Percentiles rank a stretch among this genome's conserved stretches.
These are phyloP conservation scores for Coemansia reversa DNA, from an alignment of 192 early-diverging fungal species.

Conservation along the genomic window DNA sequence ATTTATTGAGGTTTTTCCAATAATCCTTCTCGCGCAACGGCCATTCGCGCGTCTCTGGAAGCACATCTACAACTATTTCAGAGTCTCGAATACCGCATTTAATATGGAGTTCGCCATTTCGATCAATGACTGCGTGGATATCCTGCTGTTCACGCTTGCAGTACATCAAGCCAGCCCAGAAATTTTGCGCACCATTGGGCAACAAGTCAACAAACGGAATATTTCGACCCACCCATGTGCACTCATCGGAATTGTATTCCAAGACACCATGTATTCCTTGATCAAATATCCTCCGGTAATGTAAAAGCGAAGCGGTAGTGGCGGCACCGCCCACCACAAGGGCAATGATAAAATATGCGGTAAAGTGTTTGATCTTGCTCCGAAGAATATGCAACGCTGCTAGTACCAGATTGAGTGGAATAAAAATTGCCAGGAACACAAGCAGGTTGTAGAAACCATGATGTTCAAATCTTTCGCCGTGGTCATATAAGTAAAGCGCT, in stretches of 20 bases:
- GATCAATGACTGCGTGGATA: conserved; percentile 44
- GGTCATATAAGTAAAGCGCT: conserved; percentile 55
- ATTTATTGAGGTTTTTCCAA: conserved; percentile 49
- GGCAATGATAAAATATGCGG: conserved; percentile 30
- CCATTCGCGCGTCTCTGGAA: conserved; percentile 57
- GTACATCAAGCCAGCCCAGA: conserved; percentile 56
- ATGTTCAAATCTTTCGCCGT: conserved; percentile 58
- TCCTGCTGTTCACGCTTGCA: conserved; percentile 26
- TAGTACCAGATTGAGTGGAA: conserved; percentile 54
- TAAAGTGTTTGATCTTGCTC: conserved; percentile 36
- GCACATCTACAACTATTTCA: conserved; percentile 38
- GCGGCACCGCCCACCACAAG: conserved; percentile 17
- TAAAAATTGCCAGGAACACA: conserved; percentile 54
- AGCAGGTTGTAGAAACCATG: conserved; percentile 61
- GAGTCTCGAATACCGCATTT: conserved; percentile 10
- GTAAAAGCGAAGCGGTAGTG: conserved; percentile 23
- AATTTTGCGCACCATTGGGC: conserved; percentile 57
- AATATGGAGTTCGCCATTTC: conserved; percentile 41
- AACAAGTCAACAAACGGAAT: conserved; percentile 56
- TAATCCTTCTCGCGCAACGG: conserved; percentile 48
- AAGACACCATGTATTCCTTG: conserved; percentile 19
- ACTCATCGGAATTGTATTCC: conserved; percentile 34
- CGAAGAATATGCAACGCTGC: conserved; percentile 40
- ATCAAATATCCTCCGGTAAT: conserved; percentile 51
- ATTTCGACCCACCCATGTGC: conserved; percentile 55